A percentile compares a stretch with the other conserved stretches of the same genome.
Conservation (phyloP, 75 land plant species). For the Sequoia sempervirens region DNA sequence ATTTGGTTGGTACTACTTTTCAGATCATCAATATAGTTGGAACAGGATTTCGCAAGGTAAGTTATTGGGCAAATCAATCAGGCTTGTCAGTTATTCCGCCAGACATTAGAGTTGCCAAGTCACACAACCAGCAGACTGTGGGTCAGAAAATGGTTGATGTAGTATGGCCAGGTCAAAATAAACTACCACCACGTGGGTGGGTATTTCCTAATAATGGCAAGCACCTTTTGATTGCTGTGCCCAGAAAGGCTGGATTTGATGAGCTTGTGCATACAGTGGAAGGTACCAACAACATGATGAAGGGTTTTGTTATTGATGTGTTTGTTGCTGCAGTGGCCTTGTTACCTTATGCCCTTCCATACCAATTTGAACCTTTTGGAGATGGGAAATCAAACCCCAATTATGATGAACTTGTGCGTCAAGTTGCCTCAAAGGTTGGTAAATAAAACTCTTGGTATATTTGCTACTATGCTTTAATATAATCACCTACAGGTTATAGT, state of each 20-base stretch:
- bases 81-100: conserved; percentile 60
- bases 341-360: conserved; percentile 34
- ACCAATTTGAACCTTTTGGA: conserved; percentile 29
- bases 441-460: background rate
- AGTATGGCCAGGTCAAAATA: conserved; percentile 74
- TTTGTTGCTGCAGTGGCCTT: conserved; percentile 27
- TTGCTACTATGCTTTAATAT: background rate
- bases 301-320: conserved; percentile 44
- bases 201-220: conserved; percentile 71
- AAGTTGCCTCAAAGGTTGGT: conserved; percentile 33
- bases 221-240: conserved; percentile 63
- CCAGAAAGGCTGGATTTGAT: conserved; percentile 31
- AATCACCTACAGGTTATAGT: background rate
- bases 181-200: conserved; percentile 65
- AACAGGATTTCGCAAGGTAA: conserved; percentile 32
- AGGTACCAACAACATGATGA: conserved; percentile 10
- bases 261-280: conserved; percentile 22
- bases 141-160: conserved; percentile 43
- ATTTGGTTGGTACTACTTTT: conserved; percentile 32
- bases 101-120: conserved; percentile 23
- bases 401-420: conserved; percentile 32
- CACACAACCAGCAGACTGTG: conserved; percentile 21
- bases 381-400: conserved; percentile 46
- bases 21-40: conserved; percentile 48
- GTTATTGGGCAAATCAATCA: conserved; percentile 61